Conservation (phyloP, 805 yeast species). For the Suhomyces emberorum region DNA sequence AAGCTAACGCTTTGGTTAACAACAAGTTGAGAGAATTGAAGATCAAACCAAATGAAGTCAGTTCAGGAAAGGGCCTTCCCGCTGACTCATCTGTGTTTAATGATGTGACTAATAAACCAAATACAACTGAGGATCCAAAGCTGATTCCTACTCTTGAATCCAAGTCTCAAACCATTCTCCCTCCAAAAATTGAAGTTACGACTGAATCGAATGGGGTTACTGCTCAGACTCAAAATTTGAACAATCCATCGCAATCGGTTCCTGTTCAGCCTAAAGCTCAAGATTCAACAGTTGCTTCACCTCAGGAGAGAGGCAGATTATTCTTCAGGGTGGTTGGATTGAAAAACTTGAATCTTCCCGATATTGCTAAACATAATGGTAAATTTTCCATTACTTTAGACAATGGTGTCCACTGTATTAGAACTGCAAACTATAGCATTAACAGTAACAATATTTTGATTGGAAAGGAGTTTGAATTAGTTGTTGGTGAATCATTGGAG, state of each 20-base stretch:
- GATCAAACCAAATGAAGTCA: neutral
- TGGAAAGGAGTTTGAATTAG: conserved; percentile 76
- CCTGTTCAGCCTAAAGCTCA: no score
- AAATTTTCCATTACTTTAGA: conserved; percentile 58
- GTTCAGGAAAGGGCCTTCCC: neutral
- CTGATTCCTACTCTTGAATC: neutral
- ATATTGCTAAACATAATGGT: conserved; percentile 42
- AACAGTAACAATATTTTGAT: conserved; percentile 34
- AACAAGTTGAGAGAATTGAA: conserved; percentile 10
- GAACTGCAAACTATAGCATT: conserved; percentile 53
- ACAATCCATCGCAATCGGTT: neutral
- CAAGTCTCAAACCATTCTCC: no score
- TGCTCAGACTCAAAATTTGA: conserved; percentile 7
- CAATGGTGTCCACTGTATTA: conserved; percentile 77
- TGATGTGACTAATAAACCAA: neutral
- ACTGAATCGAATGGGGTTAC: neutral
- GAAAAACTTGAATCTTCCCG: conserved; percentile 46
- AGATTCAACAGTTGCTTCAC: neutral
- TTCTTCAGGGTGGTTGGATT: conserved; percentile 51
- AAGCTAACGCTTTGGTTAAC: conserved; percentile 3
- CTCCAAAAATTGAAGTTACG: neutral
- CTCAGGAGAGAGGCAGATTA: conserved; percentile 49
- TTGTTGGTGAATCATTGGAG: conserved; percentile 58
- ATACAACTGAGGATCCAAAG: neutral
- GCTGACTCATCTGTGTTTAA: conserved; percentile 2